These are phyloP conservation scores for Piper longum DNA, from an alignment of 164 flowering plant genomes.

Conservation along the genomic window DNA sequence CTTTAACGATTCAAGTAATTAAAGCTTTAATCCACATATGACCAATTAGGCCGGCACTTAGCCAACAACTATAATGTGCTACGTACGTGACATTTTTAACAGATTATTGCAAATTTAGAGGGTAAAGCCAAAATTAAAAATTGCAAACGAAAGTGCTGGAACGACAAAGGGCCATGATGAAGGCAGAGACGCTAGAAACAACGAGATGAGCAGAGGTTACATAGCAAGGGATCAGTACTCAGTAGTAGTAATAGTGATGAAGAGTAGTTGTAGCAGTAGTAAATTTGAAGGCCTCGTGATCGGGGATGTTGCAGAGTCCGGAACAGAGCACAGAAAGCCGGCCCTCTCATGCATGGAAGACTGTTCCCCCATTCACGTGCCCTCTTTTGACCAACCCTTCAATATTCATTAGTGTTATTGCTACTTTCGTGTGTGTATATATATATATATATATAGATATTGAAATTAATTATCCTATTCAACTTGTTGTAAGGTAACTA, in stretches of 20 bases:
- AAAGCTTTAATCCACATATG: too few species aligned
- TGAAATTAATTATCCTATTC: background rate
- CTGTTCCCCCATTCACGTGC: constrained; percentile 93
- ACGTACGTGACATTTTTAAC: too few species aligned
- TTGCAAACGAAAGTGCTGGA: too few species aligned
- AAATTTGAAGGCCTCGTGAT: background rate
- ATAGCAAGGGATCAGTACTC: background rate
- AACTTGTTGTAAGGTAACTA: background rate
- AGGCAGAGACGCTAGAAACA: too few species aligned
- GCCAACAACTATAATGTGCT: too few species aligned
- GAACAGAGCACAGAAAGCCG: background rate
- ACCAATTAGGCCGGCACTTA: too few species aligned
- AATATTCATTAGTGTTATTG: too few species aligned
- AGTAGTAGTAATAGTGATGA: background rate
- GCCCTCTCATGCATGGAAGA: constrained; percentile 31
- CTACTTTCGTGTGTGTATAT: too few species aligned
- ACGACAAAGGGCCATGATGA: too few species aligned
- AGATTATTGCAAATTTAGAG: too few species aligned
- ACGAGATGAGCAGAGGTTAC: background rate
- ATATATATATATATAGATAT: background rate
- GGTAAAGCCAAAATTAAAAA: too few species aligned
- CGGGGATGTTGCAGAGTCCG: background rate
- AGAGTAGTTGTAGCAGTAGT: background rate
- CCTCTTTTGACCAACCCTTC: constrained; percentile 61
- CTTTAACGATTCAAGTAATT: too few species aligned